Percentiles rank a stretch among this genome's conserved stretches.
Conservation (phyloP, 2,329 filamentous ascomycete genomes). For the Onygenales sp. region DNA sequence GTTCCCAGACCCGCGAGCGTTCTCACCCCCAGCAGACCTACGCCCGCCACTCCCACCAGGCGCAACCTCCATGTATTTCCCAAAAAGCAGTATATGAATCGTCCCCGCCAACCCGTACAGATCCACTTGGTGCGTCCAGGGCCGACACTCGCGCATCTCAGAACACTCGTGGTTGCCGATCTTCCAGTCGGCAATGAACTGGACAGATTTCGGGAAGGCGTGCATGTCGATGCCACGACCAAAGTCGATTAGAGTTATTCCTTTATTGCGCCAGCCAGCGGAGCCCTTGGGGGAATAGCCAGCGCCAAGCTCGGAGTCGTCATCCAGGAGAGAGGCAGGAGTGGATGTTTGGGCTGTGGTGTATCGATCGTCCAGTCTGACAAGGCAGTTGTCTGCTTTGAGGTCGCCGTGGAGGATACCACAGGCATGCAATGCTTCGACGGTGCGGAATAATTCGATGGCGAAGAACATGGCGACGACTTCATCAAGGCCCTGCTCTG, state of each 20-base stretch:
- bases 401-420: constrained; percentile 84
- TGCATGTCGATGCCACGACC: constrained; percentile 91
- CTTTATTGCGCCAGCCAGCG: constrained; percentile 70
- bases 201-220: constrained; percentile 64
- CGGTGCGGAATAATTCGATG: constrained; percentile 79
- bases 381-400: constrained; percentile 89
- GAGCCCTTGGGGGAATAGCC: constrained; percentile 66
- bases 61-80: constrained; percentile 82
- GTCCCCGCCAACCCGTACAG: constrained; percentile 87
- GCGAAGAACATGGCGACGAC: constrained; percentile 89
- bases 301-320: constrained; percentile 16
- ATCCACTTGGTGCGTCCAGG: constrained; percentile 97
- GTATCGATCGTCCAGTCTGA: constrained; percentile 63
- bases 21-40: not conserved
- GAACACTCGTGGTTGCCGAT: constrained; percentile 78
- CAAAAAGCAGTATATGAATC: constrained; percentile 81
- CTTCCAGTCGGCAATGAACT: constrained; percentile 95
- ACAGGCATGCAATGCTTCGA: constrained; percentile 75
- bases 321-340: constrained; percentile 21
- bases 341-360: constrained; percentile 22
- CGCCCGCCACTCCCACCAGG: constrained; percentile 15
- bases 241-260: constrained; percentile 85
- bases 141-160: constrained; percentile 86
- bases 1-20: not conserved
- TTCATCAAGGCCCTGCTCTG: constrained; percentile 72